phyloP scores from a whole-genome alignment of 2,329 filamentous ascomycete species.

The Lasiodiplodia sp. region DNA sequence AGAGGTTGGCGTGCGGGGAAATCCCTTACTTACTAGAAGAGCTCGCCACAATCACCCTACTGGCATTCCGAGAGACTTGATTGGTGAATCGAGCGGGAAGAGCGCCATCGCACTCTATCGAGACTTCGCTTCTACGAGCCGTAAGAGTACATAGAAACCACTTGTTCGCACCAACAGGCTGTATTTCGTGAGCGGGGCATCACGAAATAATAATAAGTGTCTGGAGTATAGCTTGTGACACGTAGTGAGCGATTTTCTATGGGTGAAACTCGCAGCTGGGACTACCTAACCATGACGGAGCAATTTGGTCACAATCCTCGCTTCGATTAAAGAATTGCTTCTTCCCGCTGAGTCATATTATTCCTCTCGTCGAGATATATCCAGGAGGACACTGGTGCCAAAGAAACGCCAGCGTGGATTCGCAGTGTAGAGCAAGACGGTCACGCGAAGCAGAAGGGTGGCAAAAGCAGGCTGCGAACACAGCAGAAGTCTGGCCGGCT shows the following conservation, averaged over 20 bases:
- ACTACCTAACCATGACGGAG: background rate
- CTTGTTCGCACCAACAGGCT: background rate
- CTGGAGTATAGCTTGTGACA: background rate
- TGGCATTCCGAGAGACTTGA: background rate
- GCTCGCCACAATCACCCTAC: background rate
- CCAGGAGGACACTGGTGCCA: background rate
- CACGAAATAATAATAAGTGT: background rate
- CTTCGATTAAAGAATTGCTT: background rate
- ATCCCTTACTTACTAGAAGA: background rate
- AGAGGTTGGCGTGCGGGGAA: background rate
- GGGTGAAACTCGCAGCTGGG: background rate
- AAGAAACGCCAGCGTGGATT: background rate
- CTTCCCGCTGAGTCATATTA: background rate
- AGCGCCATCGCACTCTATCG: background rate
- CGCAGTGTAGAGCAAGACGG: background rate
- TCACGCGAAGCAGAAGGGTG: background rate
- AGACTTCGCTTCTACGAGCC: background rate
- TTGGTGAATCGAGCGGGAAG: background rate
- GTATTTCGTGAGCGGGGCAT: background rate
- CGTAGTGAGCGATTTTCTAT: background rate
- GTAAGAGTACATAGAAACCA: background rate
- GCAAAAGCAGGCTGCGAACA: background rate
- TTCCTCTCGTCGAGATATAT: background rate
- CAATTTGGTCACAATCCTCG: background rate
- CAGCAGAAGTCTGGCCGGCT: background rate